phyloP scores from a whole-genome alignment of 768 basidiomycete species.

The Termitomyces eurrhizus region DNA sequence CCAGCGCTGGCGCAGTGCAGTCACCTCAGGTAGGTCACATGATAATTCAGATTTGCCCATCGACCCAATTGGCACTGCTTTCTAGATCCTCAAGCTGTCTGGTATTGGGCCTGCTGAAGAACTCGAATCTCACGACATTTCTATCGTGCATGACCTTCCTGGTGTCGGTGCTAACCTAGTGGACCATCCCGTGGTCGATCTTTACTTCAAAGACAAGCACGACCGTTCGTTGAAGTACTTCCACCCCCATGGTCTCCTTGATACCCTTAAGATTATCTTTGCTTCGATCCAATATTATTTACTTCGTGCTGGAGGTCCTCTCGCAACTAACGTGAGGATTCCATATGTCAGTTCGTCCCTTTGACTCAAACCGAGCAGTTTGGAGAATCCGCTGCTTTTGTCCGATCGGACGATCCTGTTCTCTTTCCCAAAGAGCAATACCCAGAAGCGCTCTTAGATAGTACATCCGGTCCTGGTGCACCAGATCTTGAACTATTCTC shows the following conservation, averaged over 20 bases:
- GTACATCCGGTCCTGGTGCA: conserved; percentile 33
- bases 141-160: conserved; percentile 57
- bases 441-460: conserved; percentile 29
- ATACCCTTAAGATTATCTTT: conserved; percentile 26
- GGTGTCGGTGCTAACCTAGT: conserved; percentile 72
- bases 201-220: conserved; percentile 49
- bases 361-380: conserved; percentile 30
- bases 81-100: conserved; percentile 66
- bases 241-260: conserved; percentile 21
- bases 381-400: conserved; percentile 50
- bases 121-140: conserved; percentile 48
- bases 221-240: conserved; percentile 40
- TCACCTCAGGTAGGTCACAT: conserved; percentile 44
- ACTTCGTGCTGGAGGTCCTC: conserved; percentile 40
- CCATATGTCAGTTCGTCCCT: background rate
- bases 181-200: conserved; percentile 60
- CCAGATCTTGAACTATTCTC: conserved; percentile 42
- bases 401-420: conserved; percentile 42
- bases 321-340: conserved; percentile 48
- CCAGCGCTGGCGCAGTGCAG: conserved; percentile 56
- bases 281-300: conserved; percentile 38
- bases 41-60: background rate
- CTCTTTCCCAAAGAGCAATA: conserved; percentile 38
- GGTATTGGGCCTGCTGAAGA: conserved; percentile 70
- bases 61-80: background rate